Base-by-base conservation (phyloP, 495 filamentous ascomycete genomes). In the Alectoria sarmentosa region DNA sequence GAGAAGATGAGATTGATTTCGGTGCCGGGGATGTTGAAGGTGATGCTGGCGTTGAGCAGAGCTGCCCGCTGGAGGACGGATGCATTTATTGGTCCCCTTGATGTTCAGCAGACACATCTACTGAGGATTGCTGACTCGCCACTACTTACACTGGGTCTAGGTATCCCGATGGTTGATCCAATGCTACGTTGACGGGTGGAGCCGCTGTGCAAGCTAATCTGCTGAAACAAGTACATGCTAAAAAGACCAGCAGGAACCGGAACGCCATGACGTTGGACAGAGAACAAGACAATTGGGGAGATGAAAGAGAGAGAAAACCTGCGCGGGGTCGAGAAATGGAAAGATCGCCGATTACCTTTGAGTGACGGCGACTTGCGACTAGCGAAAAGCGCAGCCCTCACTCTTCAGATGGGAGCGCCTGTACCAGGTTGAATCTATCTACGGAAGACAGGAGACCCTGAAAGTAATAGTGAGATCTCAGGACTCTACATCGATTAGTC, bases 11-110 rank as follows among this genome's bases (percentile, higher is more conserved):
- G 60, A 17, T 15, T 49, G 11, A 9, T 62, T 36, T 52, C 14
- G n/a, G 60, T 52, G 23, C 42, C 42, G 23, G 60, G 60, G 60
- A 62, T 52, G 23, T 34, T 19, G 60, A 62, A 52, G 60, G 28
- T 52, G 41, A 62, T 44, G 60, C 0, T 44, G 60, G 14, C 6
- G 60, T 52, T 52, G 44, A 49, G 34, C 17, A 17, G 11, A 26
- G 37, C 3, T 41, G 3, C 8, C 0, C 28, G 26, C n/a, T 60
- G n/a, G 10, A 15, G n/a, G 1, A 2, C 9, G 23, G 39, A 28
- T 3, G 28, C 11, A 3, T 41, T 60, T 58, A 4, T 58, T 4
- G 30, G 56, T 39, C 3, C 4, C n/a, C 13, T 26, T 6, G 0
- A 1, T 34, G 52, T 34, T 55, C 17, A 60, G 23, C 9, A 28